phyloP scores from a whole-genome alignment of 1,139 yeast species.

The Meyerozyma carpophila region DNA sequence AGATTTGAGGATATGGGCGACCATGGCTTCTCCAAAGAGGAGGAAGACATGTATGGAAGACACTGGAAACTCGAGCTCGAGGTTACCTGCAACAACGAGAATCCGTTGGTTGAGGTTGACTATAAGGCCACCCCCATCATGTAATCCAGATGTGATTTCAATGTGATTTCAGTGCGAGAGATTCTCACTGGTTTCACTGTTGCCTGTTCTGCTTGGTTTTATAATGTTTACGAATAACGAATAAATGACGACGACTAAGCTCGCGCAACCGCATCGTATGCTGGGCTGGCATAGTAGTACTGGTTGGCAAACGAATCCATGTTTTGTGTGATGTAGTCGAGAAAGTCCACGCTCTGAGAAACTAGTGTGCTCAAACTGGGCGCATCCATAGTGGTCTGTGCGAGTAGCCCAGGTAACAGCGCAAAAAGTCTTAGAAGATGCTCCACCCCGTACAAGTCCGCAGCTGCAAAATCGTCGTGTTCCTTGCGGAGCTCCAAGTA shows the following conservation, averaged over 20 bases:
- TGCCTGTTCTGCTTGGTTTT: not conserved
- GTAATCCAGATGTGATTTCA: not conserved
- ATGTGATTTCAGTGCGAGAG: too few relatives aligned
- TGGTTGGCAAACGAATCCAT: conserved; percentile 41
- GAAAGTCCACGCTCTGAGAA: conserved; percentile 40
- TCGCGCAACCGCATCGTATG: conserved; percentile 47
- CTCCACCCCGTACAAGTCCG: conserved; percentile 65
- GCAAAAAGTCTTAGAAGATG: conserved; percentile 72
- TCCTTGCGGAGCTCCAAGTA: conserved; percentile 48
- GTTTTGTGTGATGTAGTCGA: conserved; percentile 49
- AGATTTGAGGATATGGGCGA: conserved; percentile 46
- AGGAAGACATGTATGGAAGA: conserved; percentile 40
- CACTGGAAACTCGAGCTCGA: conserved; percentile 55
- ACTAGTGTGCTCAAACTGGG: conserved; percentile 54
- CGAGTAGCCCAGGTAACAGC: conserved; percentile 72
- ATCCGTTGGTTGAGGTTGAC: conserved; percentile 57
- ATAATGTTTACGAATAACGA: not conserved
- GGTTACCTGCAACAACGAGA: conserved; percentile 54
- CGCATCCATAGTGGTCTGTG: conserved; percentile 77
- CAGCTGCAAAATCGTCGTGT: conserved; percentile 21
- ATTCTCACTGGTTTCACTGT: not conserved
- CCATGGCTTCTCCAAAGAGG: conserved; percentile 49
- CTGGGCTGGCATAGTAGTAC: conserved; percentile 56
- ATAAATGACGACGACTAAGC: not conserved
- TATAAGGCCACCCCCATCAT: conserved; percentile 40